A percentile compares a stretch with the other conserved stretches of the same genome.
Conservation (phyloP, 106 monocot species). For the Phalaenopsis equestris region DNA sequence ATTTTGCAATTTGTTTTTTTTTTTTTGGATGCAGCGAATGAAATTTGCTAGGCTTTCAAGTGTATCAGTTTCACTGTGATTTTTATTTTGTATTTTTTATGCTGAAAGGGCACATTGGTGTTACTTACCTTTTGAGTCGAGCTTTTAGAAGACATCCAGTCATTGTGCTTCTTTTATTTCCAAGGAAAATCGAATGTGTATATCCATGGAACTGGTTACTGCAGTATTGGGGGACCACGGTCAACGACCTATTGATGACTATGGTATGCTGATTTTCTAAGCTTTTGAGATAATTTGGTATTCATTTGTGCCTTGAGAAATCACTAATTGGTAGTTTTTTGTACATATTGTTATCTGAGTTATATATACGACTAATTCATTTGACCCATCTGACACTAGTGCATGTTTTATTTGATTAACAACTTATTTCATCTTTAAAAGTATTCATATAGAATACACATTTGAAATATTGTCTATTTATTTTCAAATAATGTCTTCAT, state of each 20-base stretch:
- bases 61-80: not conserved
- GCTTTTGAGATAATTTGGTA: not conserved
- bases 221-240: conserved; percentile 98
- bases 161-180: conserved; percentile 2
- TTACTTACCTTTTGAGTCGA: not conserved
- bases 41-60: not conserved
- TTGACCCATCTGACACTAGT: not conserved
- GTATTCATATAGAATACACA: not conserved
- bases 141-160: not conserved
- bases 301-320: not conserved
- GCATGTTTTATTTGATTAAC: not conserved
- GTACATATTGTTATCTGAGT: not conserved
- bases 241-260: conserved; percentile 93
- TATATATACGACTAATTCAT: not conserved
- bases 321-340: not conserved
- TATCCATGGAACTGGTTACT: conserved; percentile 97
- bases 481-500: not conserved
- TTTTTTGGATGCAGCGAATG: not conserved
- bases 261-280: conserved; percentile 46
- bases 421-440: not conserved
- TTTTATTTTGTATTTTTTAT: conserved; percentile 3
- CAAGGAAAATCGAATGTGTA: conserved; percentile 71
- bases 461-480: not conserved
- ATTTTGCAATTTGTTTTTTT: not conserved
- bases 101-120: no score